Conservation (phyloP, 768 basidiomycete genomes). For the Russula brevipes region DNA sequence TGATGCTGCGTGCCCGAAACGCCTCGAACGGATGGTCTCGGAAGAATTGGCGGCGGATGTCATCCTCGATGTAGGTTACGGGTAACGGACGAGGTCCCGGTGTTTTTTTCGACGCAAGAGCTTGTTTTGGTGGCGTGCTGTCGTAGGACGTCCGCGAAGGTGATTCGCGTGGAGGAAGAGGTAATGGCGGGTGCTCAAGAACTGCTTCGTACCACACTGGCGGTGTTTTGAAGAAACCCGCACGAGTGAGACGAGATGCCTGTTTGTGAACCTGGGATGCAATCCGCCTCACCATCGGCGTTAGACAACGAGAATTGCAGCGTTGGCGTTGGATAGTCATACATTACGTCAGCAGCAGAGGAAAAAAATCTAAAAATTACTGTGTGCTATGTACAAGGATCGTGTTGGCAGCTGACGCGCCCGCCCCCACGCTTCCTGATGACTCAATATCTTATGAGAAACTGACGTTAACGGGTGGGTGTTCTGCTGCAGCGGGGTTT, state of each 20-base stretch:
- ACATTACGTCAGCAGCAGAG: slow-evolving; percentile 9
- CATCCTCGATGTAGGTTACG: slow-evolving; percentile 79
- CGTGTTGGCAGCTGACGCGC: neutral
- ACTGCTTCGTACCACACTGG: slow-evolving; percentile 86
- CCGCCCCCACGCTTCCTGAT: neutral
- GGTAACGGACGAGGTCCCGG: slow-evolving; percentile 40
- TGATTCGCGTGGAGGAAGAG: slow-evolving; percentile 72
- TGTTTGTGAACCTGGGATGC: slow-evolving; percentile 87
- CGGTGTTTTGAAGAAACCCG: slow-evolving; percentile 52
- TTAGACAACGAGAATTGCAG: neutral
- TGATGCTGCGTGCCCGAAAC: slow-evolving; percentile 69
- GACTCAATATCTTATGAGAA: neutral
- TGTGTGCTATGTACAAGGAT: neutral
- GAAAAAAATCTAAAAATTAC: no score
- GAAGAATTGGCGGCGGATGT: slow-evolving; percentile 86
- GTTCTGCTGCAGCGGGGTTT: neutral
- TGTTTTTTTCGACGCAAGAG: slow-evolving; percentile 8
- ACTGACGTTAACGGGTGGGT: slow-evolving; percentile 3
- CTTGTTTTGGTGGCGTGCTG: slow-evolving; percentile 25
- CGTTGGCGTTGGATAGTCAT: no score
- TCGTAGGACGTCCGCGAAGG: slow-evolving; percentile 55
- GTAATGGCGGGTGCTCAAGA: slow-evolving; percentile 80
- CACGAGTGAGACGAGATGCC: slow-evolving; percentile 72
- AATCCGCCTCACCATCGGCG: slow-evolving; percentile 67
- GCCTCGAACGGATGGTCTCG: slow-evolving; percentile 95